Base-by-base conservation (phyloP, 2,329 filamentous ascomycete species). In the Neonectria punicea region DNA sequence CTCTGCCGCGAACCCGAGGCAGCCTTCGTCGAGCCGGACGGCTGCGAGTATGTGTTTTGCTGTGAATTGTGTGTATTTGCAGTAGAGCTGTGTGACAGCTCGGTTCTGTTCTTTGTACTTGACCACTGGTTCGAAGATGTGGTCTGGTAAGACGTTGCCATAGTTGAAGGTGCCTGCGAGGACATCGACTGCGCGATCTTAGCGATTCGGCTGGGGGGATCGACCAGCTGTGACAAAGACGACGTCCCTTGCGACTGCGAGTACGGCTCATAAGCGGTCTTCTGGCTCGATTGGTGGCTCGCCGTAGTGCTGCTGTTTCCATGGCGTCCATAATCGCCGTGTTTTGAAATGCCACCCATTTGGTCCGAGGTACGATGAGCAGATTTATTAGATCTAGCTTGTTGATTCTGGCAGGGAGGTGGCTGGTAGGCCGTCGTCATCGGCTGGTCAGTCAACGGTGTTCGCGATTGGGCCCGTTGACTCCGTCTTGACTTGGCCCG, bases 401-500 rank as follows among this genome's bases (percentile, higher is more conserved):
- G 69, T 30, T 70, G 70, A 8, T 22, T 51, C 47, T 60, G 34
- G 4, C 63, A 61, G 20, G 51, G 25, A 8, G 69, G 66, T 18
- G 72, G 61, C 41, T 68, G 69, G 11, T 69, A 68, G 7, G 53
- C 69, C 36, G 61, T 53, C n/a, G 34, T 9, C 6, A 25, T 32
- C 11, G 73, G 56, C 30, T 71, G 63, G 5, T 75, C 68, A n/a
- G 61, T 62, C 18, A 71, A 67, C 4, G 78, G 75, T 22, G 78
- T 77, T 16, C 69, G 74, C 5, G 66, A 76, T 58, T 79, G 76
- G 1, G 73, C 63, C 46, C 77, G 75, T n/a, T 79, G 78, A 2
- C 75, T 73, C 49, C 80, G 77, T 56, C 76, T 72, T 13, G 81
- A 81, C 61, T 74, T 74, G 11, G 75, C 69, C 25, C 74, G 72